Evolutionary conservation across 192 early-diverging fungal species (phyloP), one percentile per base, ranked within the genome.

Genomic region (Pilaira anomala): DNA sequence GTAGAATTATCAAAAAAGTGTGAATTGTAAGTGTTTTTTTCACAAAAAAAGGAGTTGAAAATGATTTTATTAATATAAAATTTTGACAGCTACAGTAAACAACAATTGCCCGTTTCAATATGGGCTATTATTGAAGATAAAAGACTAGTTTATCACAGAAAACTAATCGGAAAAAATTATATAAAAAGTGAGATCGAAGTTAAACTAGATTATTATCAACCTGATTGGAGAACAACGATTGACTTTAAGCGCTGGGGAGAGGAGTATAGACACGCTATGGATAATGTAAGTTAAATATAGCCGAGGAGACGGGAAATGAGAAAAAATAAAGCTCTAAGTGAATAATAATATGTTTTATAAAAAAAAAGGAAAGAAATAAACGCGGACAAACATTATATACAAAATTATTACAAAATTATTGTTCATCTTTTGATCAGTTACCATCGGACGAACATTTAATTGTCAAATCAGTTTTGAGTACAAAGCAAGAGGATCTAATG

Each of bases 101-200:
- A 66, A 22, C 49, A 58, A 14, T 52, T 67, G 40, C 21, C 53
- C 18, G 52, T 36, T 40, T 63, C 67, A 7, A 48, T 63, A 18
- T 69, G 67, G 67, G 16, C 63, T 30, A 52, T 76, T 1, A 66
- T 64, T 21, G 67, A 76, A 56, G 67, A 76, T 50, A 67, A 59
- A 58, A 59, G 63, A 60, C 48, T 42, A 6, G 40, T 52, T 2
- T 41, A 61, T 36, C 62, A 62, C 24, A 57, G 63, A 21, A 52
- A 59, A 41, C 28, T 74, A 7, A 51, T 65, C 3, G 72, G 48
- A 16, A 52, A 68, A 18, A n/a, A 30, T 4, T 74, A 56, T 55
- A 19, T 69, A 13, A 68, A 73, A 44, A 48, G 18, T 22, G 44
- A 58, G 16, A 65, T 74, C 13, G 76, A 78, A 40, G 18, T 50